A percentile compares a stretch with the other conserved stretches of the same genome.
These are phyloP conservation scores for Blepharisma japonicum DNA, from an alignment of 73 alveolate species.

Conservation along the genomic window DNA sequence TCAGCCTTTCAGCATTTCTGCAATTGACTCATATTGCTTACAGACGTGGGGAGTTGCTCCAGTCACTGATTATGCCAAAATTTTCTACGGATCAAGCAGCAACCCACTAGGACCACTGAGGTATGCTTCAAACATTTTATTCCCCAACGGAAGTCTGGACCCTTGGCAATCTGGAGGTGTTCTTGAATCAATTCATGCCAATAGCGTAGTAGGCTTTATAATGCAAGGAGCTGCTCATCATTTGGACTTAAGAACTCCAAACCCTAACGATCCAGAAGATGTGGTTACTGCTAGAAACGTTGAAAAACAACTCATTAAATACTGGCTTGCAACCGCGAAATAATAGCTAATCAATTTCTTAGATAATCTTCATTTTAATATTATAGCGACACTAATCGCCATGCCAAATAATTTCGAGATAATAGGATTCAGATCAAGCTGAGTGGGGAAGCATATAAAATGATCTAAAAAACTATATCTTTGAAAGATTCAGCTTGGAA, in stretches of 20 bases:
- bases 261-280: conserved; percentile 50
- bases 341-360: too few species aligned
- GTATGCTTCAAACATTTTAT: conserved; percentile 44
- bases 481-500: too few species aligned
- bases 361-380: too few species aligned
- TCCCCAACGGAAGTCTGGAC: conserved; percentile 57
- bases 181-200: conserved; percentile 10
- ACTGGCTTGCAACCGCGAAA: conserved; percentile 32
- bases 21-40: conserved; percentile 34
- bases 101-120: neutral
- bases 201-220: neutral
- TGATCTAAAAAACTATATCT: too few species aligned
- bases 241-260: conserved; percentile 59
- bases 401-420: too few species aligned
- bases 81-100: conserved; percentile 51
- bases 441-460: too few species aligned
- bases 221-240: conserved; percentile 62
- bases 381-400: too few species aligned
- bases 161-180: conserved; percentile 72
- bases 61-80: conserved; percentile 38
- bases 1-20: conserved; percentile 35
- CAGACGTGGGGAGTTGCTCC: conserved; percentile 42
- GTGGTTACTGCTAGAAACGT: conserved; percentile 44
- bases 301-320: conserved; percentile 30
- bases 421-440: too few species aligned